Conservation (phyloP, 2,329 filamentous ascomycete genomes). For the Aspergillus novoparasiticus region DNA sequence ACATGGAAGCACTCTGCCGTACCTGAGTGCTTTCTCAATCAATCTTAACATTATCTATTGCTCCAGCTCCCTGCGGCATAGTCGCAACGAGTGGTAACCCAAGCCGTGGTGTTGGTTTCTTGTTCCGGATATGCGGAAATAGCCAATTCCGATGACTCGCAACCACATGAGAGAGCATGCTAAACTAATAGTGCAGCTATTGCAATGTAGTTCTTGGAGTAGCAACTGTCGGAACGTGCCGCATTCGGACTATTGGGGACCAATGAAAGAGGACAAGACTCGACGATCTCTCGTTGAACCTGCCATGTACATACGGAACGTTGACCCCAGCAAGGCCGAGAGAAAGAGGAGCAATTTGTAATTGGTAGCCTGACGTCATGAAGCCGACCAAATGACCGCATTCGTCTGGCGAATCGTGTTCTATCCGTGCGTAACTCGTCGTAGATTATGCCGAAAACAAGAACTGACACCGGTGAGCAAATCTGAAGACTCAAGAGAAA, state of each 20-base stretch:
- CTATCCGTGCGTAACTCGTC: neutral
- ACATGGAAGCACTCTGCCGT: neutral
- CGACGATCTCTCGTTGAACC: neutral
- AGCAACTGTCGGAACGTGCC: neutral
- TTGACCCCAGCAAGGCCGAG: neutral
- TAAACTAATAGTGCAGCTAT: neutral
- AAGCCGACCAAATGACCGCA: neutral
- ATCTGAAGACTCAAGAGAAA: neutral
- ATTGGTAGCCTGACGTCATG: neutral
- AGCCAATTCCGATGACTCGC: neutral
- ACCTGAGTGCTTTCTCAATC: neutral
- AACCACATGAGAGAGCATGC: neutral
- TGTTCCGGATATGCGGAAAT: too few species aligned
- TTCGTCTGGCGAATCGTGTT: neutral
- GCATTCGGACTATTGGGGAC: neutral
- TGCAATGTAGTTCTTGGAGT: neutral
- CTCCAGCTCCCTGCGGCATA: neutral
- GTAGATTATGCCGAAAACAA: neutral
- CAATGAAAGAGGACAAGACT: neutral
- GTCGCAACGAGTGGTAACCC: neutral
- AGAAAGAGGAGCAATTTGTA: neutral
- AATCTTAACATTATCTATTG: neutral
- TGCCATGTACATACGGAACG: neutral
- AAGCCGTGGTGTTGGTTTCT: neutral
- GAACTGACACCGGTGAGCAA: neutral